Conservation (phyloP, 2,329 filamentous ascomycete species). For the Fusarium buxicola region DNA sequence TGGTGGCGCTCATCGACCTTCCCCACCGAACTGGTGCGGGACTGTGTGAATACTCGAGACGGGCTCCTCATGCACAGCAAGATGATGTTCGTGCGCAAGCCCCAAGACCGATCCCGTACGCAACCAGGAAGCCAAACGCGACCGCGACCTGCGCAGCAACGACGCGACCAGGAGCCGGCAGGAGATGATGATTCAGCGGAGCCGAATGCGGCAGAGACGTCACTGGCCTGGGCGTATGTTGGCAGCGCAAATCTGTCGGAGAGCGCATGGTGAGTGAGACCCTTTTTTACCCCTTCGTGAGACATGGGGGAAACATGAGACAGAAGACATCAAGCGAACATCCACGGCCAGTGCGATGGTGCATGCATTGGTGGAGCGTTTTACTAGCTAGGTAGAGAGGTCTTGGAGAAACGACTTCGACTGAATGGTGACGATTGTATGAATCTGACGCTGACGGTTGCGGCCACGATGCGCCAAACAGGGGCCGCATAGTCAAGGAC, state of each 20-base stretch:
- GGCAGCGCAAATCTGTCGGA: constrained; percentile 94
- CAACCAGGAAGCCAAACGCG: constrained; percentile 30
- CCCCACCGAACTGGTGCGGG: constrained; percentile 76
- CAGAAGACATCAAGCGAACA: constrained; percentile 36
- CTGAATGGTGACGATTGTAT: constrained; percentile 36
- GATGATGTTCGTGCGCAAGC: constrained; percentile 65
- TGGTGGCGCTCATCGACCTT: constrained; percentile 80
- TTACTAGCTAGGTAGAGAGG: constrained; percentile 32
- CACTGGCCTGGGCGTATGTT: constrained; percentile 80
- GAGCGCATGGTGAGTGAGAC: constrained; percentile 79
- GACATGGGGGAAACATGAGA: constrained; percentile 42
- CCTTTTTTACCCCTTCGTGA: constrained; percentile 25
- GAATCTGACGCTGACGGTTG: constrained; percentile 43
- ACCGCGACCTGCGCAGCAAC: constrained; percentile 28
- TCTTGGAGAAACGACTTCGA: constrained; percentile 29
- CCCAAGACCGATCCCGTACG: constrained; percentile 13
- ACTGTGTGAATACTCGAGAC: constrained; percentile 76
- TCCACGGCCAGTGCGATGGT: constrained; percentile 36
- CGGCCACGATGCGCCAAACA: constrained; percentile 49
- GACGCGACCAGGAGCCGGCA: constrained; percentile 19
- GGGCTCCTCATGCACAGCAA: constrained; percentile 93
- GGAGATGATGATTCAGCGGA: constrained; percentile 15
- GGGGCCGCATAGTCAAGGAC: constrained; percentile 83
- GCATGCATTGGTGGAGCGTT: constrained; percentile 32
- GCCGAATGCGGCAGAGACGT: constrained; percentile 36